These are phyloP conservation scores for Zymoseptoria tritici DNA, from an alignment of 2,329 filamentous ascomycete genomes.

Conservation along the genomic window DNA sequence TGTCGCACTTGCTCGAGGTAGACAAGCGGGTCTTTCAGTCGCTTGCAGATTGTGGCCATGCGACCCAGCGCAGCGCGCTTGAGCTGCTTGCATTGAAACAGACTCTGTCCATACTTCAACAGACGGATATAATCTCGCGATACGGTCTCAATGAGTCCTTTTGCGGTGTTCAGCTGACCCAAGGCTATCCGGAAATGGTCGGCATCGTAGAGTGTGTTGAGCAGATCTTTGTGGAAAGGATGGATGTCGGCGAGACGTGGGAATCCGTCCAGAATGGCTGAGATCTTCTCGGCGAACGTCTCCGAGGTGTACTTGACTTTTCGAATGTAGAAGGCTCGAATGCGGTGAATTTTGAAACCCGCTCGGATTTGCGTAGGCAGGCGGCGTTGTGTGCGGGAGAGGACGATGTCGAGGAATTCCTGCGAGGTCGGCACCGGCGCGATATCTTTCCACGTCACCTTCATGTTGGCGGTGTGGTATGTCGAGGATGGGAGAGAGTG, in stretches of 20 bases:
- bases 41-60: constrained; percentile 95
- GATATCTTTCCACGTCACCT: constrained; percentile 53
- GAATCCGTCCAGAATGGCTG: constrained; percentile 84
- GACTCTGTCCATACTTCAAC: constrained; percentile 89
- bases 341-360: constrained; percentile 93
- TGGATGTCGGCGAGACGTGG: constrained; percentile 90
- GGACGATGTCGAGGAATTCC: constrained; percentile 96
- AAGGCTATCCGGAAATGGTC: constrained; percentile 97
- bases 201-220: constrained; percentile 97
- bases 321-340: constrained; percentile 88
- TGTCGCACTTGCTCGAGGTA: constrained; percentile 96
- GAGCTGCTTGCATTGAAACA: constrained; percentile 98
- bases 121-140: constrained; percentile 93
- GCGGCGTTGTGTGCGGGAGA: constrained; percentile 85
- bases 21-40: constrained; percentile 85
- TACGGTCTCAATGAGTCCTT: constrained; percentile 93
- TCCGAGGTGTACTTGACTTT: constrained; percentile 99
- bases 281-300: constrained; percentile 91
- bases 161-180: constrained; percentile 90
- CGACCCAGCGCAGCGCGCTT: constrained; percentile 93
- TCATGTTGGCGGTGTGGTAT: constrained; percentile 37
- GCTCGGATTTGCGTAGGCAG: constrained; percentile 92
- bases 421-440: constrained; percentile 64
- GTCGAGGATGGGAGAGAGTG: neutral
- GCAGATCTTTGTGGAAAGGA: constrained; percentile 82